Base-by-base conservation (phyloP, 345 rosid species). In the Leavenworthia alabamica region DNA sequence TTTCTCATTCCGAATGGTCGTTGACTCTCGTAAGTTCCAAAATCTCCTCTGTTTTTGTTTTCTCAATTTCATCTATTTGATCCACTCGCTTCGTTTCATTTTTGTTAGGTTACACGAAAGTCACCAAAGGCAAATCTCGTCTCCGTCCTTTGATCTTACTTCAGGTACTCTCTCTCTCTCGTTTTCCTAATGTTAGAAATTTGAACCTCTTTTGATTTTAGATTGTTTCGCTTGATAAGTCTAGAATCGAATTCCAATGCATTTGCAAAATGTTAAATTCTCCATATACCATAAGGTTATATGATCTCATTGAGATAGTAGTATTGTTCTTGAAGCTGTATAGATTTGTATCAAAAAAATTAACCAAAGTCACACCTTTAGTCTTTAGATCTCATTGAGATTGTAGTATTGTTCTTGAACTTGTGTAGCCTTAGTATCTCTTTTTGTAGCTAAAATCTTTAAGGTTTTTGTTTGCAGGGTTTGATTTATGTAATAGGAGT, bases 1-100 rank as follows among this genome's bases (percentile, higher is more conserved):
- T 80, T 88, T 81, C 84, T 83, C 87, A 0, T 85, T 73, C 70
- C 86, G 96, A 6, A 87, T 87, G 97, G 94, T 85, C 51, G 89
- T 90, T 29, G 96, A 88, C 75, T 82, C 90, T 65, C 85, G 97
- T 88, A 73, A 60, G 89, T 67, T 59, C 64, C 37, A 17, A 15
- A 35, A 1, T 50, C 58, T 33, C 28, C 58, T 33, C 11, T 32
- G 11, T 33, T 52, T 41, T 26, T 32, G 8, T 13, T 31, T 26
- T 10, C 69, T 47, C 43, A 6, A 45, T 54, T 22, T 33, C 40
- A 6, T 51, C 46, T n/a, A n/a, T n/a, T 56, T 24, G 13, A 52
- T 35, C 32, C 8, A 26, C 47, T 4, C 5, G 50, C 3, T 8
- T 56, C 19, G 10, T 29, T 47, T 17, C 4, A 2, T 11, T 53